A percentile compares a stretch with the other conserved stretches of the same genome.
phyloP scores from a whole-genome alignment of 129 eudicot genomes.

The Pseudognaphalium luteoalbum region DNA sequence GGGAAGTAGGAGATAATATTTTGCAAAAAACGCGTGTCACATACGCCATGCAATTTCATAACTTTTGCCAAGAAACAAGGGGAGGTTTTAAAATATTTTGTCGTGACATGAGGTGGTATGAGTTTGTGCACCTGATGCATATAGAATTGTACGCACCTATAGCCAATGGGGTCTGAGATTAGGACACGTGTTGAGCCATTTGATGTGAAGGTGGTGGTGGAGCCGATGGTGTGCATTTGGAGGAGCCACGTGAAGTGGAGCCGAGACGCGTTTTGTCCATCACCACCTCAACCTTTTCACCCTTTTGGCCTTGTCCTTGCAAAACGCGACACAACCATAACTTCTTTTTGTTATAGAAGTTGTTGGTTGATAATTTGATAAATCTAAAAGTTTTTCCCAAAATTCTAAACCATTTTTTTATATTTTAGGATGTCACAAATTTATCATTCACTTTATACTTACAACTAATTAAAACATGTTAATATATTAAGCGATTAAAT shows the following conservation, averaged over 20 bases:
- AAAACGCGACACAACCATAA: neutral
- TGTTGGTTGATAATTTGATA: no score
- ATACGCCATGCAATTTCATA: neutral
- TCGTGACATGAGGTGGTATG: conserved; percentile 15
- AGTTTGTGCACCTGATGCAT: conserved; percentile 39
- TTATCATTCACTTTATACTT: no score
- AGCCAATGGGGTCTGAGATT: conserved; percentile 9
- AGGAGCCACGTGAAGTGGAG: conserved; percentile 26
- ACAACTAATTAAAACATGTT: no score
- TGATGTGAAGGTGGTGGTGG: neutral
- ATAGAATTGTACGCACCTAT: conserved; percentile 11
- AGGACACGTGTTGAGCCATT: conserved; percentile 36
- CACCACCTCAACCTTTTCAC: neutral
- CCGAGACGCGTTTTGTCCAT: conserved; percentile 19
- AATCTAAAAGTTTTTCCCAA: no score
- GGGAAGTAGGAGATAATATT: no score
- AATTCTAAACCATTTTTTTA: no score
- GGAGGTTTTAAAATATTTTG: conserved; percentile 15
- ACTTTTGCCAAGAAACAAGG: neutral
- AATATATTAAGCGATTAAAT: no score
- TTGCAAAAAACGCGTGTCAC: neutral
- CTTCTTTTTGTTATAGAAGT: no score
- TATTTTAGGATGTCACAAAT: no score
- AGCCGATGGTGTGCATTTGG: conserved; percentile 1
- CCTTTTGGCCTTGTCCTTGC: neutral